Percentiles rank a stretch among this genome's conserved stretches.
Evolutionary conservation across 176 grass and related monocot species (phyloP).

Genomic region (Chrysopogon serrulatus): DNA sequence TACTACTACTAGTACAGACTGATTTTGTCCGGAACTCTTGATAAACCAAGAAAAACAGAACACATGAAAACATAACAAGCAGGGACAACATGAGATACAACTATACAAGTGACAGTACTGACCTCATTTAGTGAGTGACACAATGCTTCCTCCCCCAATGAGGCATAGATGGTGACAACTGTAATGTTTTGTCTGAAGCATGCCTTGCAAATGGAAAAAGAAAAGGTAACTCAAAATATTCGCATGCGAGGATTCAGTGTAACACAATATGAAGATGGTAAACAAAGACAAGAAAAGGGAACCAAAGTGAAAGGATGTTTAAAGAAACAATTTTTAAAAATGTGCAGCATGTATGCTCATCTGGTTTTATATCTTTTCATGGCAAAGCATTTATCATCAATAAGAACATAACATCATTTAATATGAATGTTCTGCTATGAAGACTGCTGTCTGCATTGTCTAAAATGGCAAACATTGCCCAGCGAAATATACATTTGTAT

Average conservation of each 20-base stretch:
- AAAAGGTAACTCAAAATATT: constrained; percentile 2
- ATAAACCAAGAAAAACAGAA: constrained; percentile 4
- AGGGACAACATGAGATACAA: neutral
- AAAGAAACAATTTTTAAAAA: neutral
- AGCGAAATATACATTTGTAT: neutral
- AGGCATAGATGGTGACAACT: constrained; percentile 92
- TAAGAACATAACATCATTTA: neutral
- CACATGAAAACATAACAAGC: neutral
- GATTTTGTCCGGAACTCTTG: constrained; percentile 2
- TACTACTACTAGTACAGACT: neutral
- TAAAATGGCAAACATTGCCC: neutral
- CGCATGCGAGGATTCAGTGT: neutral
- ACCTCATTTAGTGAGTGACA: constrained; percentile 99
- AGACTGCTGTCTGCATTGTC: neutral
- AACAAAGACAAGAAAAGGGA: neutral
- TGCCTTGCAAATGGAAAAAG: constrained; percentile 46
- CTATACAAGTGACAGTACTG: constrained; percentile 23
- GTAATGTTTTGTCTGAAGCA: constrained; percentile 87
- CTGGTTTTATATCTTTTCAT: neutral
- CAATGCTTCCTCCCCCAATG: constrained; percentile 86
- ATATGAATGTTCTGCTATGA: neutral
- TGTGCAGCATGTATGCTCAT: neutral
- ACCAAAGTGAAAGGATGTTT: neutral
- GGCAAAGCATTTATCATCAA: neutral
- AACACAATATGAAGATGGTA: neutral